Percentiles rank a stretch among this genome's conserved stretches.
Evolutionary conservation across 2,329 filamentous ascomycete genomes (phyloP).

Genomic region (Hypomyces perniciosus): DNA sequence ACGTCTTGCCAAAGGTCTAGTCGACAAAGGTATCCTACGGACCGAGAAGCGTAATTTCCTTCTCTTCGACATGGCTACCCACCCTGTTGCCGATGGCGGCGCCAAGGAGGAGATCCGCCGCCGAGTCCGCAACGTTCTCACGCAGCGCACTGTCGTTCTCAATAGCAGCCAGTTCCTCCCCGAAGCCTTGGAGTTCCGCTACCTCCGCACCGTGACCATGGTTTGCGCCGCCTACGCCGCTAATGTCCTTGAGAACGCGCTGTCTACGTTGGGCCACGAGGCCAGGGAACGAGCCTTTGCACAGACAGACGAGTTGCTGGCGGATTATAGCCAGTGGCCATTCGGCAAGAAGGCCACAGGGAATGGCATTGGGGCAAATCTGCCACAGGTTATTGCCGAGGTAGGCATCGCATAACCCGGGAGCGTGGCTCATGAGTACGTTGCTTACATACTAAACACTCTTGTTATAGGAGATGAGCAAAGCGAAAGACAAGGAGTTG

Average conservation of each 20-base stretch:
- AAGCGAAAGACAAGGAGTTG: constrained; percentile 85
- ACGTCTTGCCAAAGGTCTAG: constrained; percentile 90
- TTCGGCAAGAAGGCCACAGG: constrained; percentile 78
- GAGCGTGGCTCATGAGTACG: background rate
- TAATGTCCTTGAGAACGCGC: constrained; percentile 96
- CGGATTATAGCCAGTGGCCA: constrained; percentile 96
- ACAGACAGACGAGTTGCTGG: constrained; percentile 91
- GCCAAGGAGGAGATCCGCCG: constrained; percentile 96
- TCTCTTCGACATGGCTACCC: constrained; percentile 99
- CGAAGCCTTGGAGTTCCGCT: constrained; percentile 90
- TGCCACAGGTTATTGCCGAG: constrained; percentile 80
- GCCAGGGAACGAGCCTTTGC: constrained; percentile 90
- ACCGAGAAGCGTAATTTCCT: constrained; percentile 99
- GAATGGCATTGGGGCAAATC: constrained; percentile 83
- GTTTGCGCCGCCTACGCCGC: constrained; percentile 97
- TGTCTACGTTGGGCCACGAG: constrained; percentile 90
- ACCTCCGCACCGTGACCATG: constrained; percentile 87
- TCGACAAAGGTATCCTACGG: constrained; percentile 96
- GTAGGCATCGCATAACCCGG: constrained; percentile 29
- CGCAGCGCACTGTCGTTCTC: constrained; percentile 88
- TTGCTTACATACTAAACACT: constrained; percentile 14
- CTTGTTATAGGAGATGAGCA: constrained; percentile 62
- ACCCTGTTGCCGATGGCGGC: constrained; percentile 91
- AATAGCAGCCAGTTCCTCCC: constrained; percentile 82
- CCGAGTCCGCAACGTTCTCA: constrained; percentile 86